Evolutionary conservation across 495 filamentous ascomycete species (phyloP).

Genomic region (Annulohypoxylon moriforme): DNA sequence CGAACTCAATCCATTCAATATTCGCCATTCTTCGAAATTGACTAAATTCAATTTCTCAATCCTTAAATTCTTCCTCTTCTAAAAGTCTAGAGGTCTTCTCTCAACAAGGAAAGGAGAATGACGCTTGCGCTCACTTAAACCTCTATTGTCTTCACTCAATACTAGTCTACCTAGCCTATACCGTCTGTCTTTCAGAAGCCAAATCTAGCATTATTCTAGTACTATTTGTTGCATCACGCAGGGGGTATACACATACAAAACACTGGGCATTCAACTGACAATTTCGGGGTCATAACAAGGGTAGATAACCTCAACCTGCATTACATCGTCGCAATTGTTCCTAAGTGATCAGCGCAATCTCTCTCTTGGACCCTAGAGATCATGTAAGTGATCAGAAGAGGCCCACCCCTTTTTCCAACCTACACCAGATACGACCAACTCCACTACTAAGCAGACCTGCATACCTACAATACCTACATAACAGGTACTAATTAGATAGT

Average conservation of each 20-base stretch:
- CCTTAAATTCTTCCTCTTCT: too few species aligned
- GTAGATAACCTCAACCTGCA: slow-evolving; percentile 39
- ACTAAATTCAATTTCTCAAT: background rate
- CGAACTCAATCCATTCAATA: background rate
- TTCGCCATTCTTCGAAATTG: background rate
- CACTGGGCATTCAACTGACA: slow-evolving; percentile 7
- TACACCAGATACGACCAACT: background rate
- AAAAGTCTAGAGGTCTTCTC: background rate
- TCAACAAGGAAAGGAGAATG: slow-evolving; percentile 21
- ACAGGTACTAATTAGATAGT: slow-evolving; percentile 17
- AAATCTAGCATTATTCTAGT: slow-evolving; percentile 9
- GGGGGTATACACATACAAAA: background rate
- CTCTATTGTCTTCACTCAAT: slow-evolving; percentile 14
- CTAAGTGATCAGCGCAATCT: slow-evolving; percentile 39
- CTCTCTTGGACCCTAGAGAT: slow-evolving; percentile 25
- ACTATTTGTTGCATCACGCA: slow-evolving; percentile 6
- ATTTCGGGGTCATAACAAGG: slow-evolving; percentile 16
- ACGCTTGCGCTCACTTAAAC: slow-evolving; percentile 28
- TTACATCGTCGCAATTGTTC: slow-evolving; percentile 41
- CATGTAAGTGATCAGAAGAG: slow-evolving; percentile 38
- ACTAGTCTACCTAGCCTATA: slow-evolving; percentile 4
- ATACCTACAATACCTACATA: slow-evolving; percentile 9
- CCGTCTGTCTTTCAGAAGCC: background rate
- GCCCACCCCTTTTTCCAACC: slow-evolving; percentile 27
- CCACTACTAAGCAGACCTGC: slow-evolving; percentile 10